These are phyloP conservation scores for Leavenworthia alabamica DNA, from an alignment of 345 rosid genomes.

Conservation along the genomic window DNA sequence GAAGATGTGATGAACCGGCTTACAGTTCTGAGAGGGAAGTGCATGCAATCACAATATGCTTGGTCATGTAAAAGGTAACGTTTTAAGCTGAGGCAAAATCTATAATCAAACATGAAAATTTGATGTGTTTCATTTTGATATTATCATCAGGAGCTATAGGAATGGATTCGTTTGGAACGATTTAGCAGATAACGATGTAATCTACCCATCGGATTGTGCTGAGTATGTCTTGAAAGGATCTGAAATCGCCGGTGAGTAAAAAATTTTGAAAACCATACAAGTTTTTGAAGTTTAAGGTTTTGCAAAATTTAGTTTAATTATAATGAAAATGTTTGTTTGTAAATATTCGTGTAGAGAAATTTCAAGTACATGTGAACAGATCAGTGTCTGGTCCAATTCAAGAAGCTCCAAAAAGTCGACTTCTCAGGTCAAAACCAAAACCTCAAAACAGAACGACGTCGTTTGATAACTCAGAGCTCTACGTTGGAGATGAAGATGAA, in stretches of 20 bases:
- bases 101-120: neutral
- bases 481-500: slow-evolving; percentile 28
- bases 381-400: slow-evolving; percentile 24
- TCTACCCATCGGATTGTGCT: slow-evolving; percentile 65
- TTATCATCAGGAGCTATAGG: slow-evolving; percentile 58
- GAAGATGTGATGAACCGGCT: slow-evolving; percentile 68
- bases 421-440: slow-evolving; percentile 39
- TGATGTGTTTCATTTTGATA: neutral
- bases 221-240: slow-evolving; percentile 93
- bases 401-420: slow-evolving; percentile 34
- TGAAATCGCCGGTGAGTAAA: slow-evolving; percentile 51
- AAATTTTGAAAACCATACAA: neutral
- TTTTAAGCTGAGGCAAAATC: neutral
- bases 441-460: slow-evolving; percentile 29
- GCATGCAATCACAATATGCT: slow-evolving; percentile 69
- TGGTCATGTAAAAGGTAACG: slow-evolving; percentile 91
- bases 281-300: neutral
- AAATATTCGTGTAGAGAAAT: slow-evolving; percentile 30
- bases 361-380: slow-evolving; percentile 27
- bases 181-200: slow-evolving; percentile 66
- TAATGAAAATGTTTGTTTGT: neutral
- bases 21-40: slow-evolving; percentile 69
- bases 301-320: neutral
- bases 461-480: slow-evolving; percentile 20
- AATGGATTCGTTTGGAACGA: slow-evolving; percentile 98